Evolutionary conservation across 257 asterid genomes (phyloP), one percentile per base, ranked within the genome.

Genomic region (Plantago major): DNA sequence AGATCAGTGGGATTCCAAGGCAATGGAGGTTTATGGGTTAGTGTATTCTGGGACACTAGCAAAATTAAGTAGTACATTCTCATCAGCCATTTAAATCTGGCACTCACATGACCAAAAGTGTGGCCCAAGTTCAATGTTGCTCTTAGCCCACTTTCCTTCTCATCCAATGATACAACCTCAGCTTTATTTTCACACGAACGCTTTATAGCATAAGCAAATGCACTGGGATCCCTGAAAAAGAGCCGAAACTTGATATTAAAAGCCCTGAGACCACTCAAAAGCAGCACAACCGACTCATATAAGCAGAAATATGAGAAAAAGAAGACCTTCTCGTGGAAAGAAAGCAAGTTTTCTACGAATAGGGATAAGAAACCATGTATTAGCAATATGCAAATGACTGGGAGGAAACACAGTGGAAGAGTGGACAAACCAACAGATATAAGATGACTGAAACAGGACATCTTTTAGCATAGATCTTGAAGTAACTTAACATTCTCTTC

Each of bases 121-220:
- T 93, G 99, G 64, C 99, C 99, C 90, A 93, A 75, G 84, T 93
- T 89, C 76, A 93, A 69, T 37, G 99, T 89, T 55, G 97, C 97
- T 78, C 99, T 83, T 79, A 93, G 10, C 51, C 97, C 97, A 66
- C 95, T 74, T 79, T 93, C 99, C 81, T 83, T 89, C 86, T 93
- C 99, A 70, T 93, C 99, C 51, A 85, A 75, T 58, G 99, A 84
- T 62, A 93, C 99, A 56, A 93, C 97, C 73, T 89, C 94, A 7
- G 99, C 99, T 77, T 93, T 93, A 73, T 93, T 93, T 76, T 93
- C 96, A 67, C 99, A 93, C 6, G 99, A 93, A 18, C 97, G 94
- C 83, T 89, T 89, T 76, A 93, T 89, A 40, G 99, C 99, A 79
- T 87, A 87, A 58, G 94, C 80, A 69, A 89, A 81, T 67, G 94